These are phyloP conservation scores for Neurospora sp. DNA, from an alignment of 495 filamentous ascomycete genomes.

Conservation along the genomic window DNA sequence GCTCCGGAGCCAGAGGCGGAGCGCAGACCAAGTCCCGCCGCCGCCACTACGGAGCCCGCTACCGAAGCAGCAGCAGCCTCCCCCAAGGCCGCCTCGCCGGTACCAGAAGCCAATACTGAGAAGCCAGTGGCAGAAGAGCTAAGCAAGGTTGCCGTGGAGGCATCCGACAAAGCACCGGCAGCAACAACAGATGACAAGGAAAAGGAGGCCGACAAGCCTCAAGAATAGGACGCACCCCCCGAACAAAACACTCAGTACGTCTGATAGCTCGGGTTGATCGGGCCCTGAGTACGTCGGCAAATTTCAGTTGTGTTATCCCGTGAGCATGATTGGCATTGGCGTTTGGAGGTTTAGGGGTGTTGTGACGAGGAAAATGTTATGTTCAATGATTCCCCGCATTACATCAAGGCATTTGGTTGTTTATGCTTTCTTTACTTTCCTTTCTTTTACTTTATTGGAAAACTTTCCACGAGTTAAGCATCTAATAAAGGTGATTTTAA, in stretches of 20 bases:
- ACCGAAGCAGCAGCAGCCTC: background rate
- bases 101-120: background rate
- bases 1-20: conserved; percentile 5
- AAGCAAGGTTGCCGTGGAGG: background rate
- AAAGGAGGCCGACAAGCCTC: conserved; percentile 1
- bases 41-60: conserved; percentile 1
- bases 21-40: background rate
- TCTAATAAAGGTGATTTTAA: background rate
- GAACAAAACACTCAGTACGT: background rate
- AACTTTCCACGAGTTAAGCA: background rate
- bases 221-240: background rate
- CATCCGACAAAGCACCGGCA: background rate
- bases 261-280: background rate
- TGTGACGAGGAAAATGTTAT: background rate
- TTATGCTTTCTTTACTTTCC: background rate
- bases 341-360: background rate
- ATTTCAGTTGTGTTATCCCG: background rate
- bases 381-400: background rate
- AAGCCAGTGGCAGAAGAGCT: background rate
- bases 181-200: conserved; percentile 1
- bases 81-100: background rate
- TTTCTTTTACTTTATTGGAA: background rate
- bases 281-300: background rate
- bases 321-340: background rate
- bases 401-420: background rate